A percentile compares a stretch with the other conserved stretches of the same genome.
Conservation (phyloP, 805 yeast species). For the Zygoascus tannicola region DNA sequence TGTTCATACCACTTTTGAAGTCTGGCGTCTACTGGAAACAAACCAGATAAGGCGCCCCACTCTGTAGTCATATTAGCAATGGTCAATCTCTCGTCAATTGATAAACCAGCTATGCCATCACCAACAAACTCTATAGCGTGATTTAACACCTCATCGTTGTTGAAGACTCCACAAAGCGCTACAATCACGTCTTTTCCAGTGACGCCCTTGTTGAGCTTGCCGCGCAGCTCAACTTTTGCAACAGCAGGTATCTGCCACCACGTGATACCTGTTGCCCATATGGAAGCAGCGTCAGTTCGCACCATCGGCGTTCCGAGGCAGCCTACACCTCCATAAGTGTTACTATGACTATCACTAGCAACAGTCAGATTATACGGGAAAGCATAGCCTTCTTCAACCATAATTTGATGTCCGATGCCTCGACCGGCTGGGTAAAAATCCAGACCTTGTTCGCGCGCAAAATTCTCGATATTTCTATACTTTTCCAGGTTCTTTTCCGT, state of each 20-base stretch:
- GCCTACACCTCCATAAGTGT: conserved; percentile 96
- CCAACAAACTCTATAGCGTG: conserved; percentile 94
- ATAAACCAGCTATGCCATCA: conserved; percentile 56
- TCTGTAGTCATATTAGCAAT: conserved; percentile 96
- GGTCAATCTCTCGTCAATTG: conserved; percentile 80
- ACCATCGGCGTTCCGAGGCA: conserved; percentile 95
- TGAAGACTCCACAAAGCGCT: conserved; percentile 85
- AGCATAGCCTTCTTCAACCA: conserved; percentile 98
- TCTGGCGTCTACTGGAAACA: conserved; percentile 89
- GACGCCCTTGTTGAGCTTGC: conserved; percentile 73
- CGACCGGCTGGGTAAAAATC: conserved; percentile 98
- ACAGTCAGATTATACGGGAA: conserved; percentile 89
- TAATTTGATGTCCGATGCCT: conserved; percentile 98
- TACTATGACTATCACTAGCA: conserved; percentile 96
- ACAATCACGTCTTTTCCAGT: conserved; percentile 97
- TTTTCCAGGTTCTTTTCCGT: conserved; percentile 80
- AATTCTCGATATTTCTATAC: conserved; percentile 78
- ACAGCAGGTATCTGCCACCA: conserved; percentile 99
- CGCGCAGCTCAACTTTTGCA: conserved; percentile 81
- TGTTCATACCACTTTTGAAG: conserved; percentile 69
- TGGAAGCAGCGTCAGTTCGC: conserved; percentile 96
- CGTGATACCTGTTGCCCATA: conserved; percentile 99
- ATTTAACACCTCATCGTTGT: conserved; percentile 84
- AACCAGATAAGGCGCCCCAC: conserved; percentile 97
- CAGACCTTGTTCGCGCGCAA: conserved; percentile 83